Evolutionary conservation across 2,329 filamentous ascomycete genomes (phyloP), one percentile per base, ranked within the genome.

Genomic region (Diaporthe sp.): DNA sequence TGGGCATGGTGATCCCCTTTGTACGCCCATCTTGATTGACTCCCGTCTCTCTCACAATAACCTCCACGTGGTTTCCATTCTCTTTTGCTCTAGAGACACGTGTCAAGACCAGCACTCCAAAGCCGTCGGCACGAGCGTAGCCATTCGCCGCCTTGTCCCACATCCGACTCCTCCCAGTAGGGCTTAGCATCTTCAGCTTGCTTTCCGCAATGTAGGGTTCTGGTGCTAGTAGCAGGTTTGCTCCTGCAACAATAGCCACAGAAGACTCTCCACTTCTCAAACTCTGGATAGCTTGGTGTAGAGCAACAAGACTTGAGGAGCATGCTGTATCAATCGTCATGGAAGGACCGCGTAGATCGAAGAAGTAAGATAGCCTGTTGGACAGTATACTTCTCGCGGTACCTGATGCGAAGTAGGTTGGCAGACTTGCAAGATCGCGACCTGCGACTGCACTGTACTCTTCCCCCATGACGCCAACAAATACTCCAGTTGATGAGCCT

Each of bases 111-210:
- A 42, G 82, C 82, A 17, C 84, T 84, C 17, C 86, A 10, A 87
- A 78, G 2, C 88, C 89, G 75, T 91, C 89, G 3, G 88, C 89
- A 19, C 88, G 83, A 0, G 84, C 87, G 76, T 90, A 91, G 0
- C 89, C 90, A 73, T 88, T 83, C 0, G 86, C 89, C 8, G 79
- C 78, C 0, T 80, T 78, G 76, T 90, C 88, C 80, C 86, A 89
- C 78, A 84, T 84, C 19, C 82, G 82, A 31, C 82, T 85, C 39
- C 80, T 81, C 0, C 84, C 83, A 2, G 82, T 79, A 1, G 83
- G 82, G 15, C 83, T 84, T 0, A 87, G 78, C 80, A 86, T 85
- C 46, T 82, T 79, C 10, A 85, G 78, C 46, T 83, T 84, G 19
- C 81, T 82, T 75, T 83, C 82, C 13, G 78, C 79, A 13, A 85